Conservation (phyloP, 495 filamentous ascomycete species). For the Zalerion maritima region DNA sequence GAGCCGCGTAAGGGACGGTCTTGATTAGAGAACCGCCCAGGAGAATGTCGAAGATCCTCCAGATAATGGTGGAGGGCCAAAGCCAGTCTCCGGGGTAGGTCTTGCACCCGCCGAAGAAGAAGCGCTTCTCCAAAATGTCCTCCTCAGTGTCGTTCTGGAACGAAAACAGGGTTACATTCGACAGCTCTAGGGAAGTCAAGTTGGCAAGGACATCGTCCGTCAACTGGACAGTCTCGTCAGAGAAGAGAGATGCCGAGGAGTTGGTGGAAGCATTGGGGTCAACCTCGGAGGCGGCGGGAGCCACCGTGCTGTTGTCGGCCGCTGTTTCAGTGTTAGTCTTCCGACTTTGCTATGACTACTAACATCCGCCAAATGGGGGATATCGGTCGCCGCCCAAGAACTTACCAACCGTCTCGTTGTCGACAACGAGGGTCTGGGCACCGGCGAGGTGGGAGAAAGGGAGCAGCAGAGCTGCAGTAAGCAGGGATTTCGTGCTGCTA, state of each 20-base stretch:
- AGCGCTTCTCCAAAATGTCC: no score
- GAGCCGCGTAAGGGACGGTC: slow-evolving; percentile 32
- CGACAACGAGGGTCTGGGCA: slow-evolving; percentile 15
- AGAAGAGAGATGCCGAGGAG: slow-evolving; percentile 18
- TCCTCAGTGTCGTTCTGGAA: slow-evolving; percentile 15
- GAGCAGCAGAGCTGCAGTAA: slow-evolving; percentile 7
- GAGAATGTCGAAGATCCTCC: slow-evolving; percentile 29
- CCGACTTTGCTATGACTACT: slow-evolving; percentile 1
- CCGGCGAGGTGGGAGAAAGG: slow-evolving; percentile 4
- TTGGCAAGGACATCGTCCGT: slow-evolving; percentile 24
- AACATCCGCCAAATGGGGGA: slow-evolving; percentile 2
- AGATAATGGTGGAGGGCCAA: slow-evolving; percentile 28
- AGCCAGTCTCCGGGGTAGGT: slow-evolving; percentile 24
- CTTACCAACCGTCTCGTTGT: slow-evolving; percentile 14
- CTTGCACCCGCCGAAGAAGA: slow-evolving; percentile 21
- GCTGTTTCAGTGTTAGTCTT: slow-evolving; percentile 7
- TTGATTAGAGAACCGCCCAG: slow-evolving; percentile 30
- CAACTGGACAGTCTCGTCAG: slow-evolving; percentile 28
- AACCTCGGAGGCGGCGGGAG: slow-evolving; percentile 15
- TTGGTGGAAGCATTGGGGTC: no score
- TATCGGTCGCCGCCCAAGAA: slow-evolving; percentile 8
- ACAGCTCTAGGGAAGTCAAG: slow-evolving; percentile 17
- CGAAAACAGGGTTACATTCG: slow-evolving; percentile 14
- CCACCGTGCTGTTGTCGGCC: slow-evolving; percentile 12
- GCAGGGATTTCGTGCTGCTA: no score